phyloP scores from a whole-genome alignment of 805 yeast species.

The Maudiozyma serrabonitensis region DNA sequence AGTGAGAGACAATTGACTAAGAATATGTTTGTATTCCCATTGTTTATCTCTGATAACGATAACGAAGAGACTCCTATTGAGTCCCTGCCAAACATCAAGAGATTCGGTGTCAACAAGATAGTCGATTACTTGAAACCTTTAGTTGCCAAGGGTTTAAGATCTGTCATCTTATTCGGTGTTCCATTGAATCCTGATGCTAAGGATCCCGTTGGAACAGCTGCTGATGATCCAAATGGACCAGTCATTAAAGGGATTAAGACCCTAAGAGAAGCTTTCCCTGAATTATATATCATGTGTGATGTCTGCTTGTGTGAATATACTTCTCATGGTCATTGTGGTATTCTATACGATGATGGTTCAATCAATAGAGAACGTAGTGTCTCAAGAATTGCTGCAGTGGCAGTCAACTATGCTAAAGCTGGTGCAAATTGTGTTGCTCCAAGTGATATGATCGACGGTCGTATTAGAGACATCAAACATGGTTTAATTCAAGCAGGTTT shows the following conservation, averaged over 20 bases:
- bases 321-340: conserved; percentile 96
- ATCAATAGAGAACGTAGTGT: conserved; percentile 69
- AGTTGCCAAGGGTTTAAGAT: conserved; percentile 68
- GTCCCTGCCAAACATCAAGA: conserved; percentile 77
- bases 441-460: conserved; percentile 95
- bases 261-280: conserved; percentile 61
- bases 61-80: conserved; percentile 71
- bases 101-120: conserved; percentile 76
- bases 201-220: conserved; percentile 76
- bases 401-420: conserved; percentile 89
- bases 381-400: conserved; percentile 82
- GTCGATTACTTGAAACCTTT: conserved; percentile 60
- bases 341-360: conserved; percentile 76
- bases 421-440: conserved; percentile 97
- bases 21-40: conserved; percentile 85
- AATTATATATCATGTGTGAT: conserved; percentile 80
- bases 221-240: conserved; percentile 95
- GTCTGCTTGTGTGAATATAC: conserved; percentile 97
- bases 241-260: conserved; percentile 72
- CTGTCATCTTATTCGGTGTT: conserved; percentile 90
- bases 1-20: conserved; percentile 72
- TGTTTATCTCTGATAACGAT: conserved; percentile 70
- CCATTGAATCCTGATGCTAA: conserved; percentile 67
- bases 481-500: conserved; percentile 73
- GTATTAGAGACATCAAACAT: conserved; percentile 76